Percentiles rank a stretch among this genome's conserved stretches.
Evolutionary conservation across 352 stramenopile genomes (phyloP).

Genomic region (Globisporangium abappressorium): DNA sequence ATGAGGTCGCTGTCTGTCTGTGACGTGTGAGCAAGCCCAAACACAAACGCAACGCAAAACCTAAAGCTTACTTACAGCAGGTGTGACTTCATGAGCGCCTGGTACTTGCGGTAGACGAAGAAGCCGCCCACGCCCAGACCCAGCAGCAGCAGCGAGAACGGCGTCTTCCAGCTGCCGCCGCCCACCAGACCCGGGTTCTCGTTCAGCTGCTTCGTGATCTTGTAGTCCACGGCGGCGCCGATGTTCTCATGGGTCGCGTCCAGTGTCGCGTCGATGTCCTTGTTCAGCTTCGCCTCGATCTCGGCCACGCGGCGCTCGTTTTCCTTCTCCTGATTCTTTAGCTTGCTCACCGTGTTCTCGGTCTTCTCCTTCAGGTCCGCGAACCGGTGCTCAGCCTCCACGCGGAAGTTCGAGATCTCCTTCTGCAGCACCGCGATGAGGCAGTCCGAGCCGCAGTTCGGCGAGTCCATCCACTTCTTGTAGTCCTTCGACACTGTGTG

Average conservation of each 20-base stretch:
- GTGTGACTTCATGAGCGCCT: constrained; percentile 84
- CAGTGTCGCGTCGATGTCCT: constrained; percentile 61
- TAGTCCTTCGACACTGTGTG: constrained; percentile 85
- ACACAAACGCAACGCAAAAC: background rate
- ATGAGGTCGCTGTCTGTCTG: too few relatives aligned
- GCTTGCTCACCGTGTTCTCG: constrained; percentile 71
- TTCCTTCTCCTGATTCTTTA: constrained; percentile 70
- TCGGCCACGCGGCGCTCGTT: constrained; percentile 73
- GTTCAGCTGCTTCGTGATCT: constrained; percentile 76
- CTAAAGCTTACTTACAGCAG: constrained; percentile 48
- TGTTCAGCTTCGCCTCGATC: constrained; percentile 60
- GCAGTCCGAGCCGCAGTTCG: constrained; percentile 72
- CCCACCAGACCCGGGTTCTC: constrained; percentile 56
- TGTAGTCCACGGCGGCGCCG: constrained; percentile 60
- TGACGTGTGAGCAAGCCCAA: background rate
- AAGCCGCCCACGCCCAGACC: constrained; percentile 40
- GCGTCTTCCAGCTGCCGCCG: constrained; percentile 71
- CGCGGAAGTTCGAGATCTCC: constrained; percentile 73
- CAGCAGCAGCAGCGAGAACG: constrained; percentile 72
- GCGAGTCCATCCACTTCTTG: constrained; percentile 79
- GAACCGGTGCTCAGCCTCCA: constrained; percentile 81
- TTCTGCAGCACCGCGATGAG: constrained; percentile 78
- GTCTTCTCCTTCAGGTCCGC: constrained; percentile 85
- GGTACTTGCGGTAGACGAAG: constrained; percentile 84
- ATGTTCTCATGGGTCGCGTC: constrained; percentile 59